phyloP scores from a whole-genome alignment of 2,329 filamentous ascomycete genomes.

The Lomentospora prolificans region DNA sequence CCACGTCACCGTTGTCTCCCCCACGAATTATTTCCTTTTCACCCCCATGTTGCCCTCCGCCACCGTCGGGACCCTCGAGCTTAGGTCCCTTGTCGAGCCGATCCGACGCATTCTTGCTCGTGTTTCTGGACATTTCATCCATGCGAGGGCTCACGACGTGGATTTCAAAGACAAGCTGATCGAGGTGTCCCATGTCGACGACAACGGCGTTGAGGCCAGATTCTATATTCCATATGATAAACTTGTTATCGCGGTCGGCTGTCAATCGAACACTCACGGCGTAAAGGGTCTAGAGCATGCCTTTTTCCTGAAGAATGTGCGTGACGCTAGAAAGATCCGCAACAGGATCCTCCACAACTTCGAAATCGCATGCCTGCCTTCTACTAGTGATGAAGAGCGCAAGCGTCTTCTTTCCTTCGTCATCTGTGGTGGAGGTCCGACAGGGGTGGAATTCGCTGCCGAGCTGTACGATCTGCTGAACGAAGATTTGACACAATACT shows the following conservation, averaged over 20 bases:
- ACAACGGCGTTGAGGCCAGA: slow-evolving; percentile 59
- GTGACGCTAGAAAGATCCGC: slow-evolving; percentile 80
- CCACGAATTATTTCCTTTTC: slow-evolving; percentile 94
- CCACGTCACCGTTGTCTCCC: slow-evolving; percentile 89
- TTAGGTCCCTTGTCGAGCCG: slow-evolving; percentile 86
- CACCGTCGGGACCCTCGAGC: slow-evolving; percentile 87
- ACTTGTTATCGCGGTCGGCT: slow-evolving; percentile 84
- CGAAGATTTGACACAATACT: slow-evolving; percentile 76
- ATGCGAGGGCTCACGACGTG: slow-evolving; percentile 76
- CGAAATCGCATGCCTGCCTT: slow-evolving; percentile 85
- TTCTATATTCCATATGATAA: slow-evolving; percentile 99
- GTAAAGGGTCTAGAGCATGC: slow-evolving; percentile 92
- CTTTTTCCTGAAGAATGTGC: slow-evolving; percentile 90
- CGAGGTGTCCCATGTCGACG: slow-evolving; percentile 67
- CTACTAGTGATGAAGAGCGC: slow-evolving; percentile 79
- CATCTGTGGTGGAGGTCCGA: slow-evolving; percentile 89
- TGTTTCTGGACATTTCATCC: slow-evolving; percentile 80
- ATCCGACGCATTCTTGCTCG: slow-evolving; percentile 73
- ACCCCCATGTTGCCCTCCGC: slow-evolving; percentile 97
- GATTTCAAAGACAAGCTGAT: slow-evolving; percentile 88
- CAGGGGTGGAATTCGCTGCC: slow-evolving; percentile 94
- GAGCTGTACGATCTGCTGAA: slow-evolving; percentile 95
- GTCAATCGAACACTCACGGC: slow-evolving; percentile 86
- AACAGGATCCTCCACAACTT: slow-evolving; percentile 84
- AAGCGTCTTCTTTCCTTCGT: slow-evolving; percentile 86